phyloP scores from a whole-genome alignment of 2,329 filamentous ascomycete species.

The Exophiala sp. region DNA sequence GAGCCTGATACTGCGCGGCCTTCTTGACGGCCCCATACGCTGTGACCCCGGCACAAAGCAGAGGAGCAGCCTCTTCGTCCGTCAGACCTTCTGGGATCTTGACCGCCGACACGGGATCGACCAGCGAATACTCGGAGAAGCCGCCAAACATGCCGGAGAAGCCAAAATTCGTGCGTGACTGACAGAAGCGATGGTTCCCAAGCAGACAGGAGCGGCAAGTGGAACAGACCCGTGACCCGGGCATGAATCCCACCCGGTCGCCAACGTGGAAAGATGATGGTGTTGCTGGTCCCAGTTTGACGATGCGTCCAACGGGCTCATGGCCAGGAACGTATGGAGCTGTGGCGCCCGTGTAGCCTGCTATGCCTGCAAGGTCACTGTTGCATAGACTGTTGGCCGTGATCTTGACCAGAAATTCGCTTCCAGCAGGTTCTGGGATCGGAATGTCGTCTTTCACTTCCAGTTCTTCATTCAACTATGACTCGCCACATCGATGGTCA shows the following conservation, averaged over 20 bases:
- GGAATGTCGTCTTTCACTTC: no score
- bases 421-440: no score
- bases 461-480: no score
- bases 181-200: neutral
- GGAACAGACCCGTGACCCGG: neutral
- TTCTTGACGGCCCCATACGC: neutral
- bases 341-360: neutral
- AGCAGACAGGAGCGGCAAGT: neutral
- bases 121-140: neutral
- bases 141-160: neutral
- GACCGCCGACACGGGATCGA: neutral
- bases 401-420: neutral
- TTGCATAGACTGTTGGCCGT: neutral
- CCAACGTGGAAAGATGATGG: neutral
- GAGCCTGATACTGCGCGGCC: neutral
- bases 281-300: neutral
- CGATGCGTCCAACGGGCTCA: neutral
- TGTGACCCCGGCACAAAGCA: neutral
- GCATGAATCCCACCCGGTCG: constrained; percentile 3
- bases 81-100: neutral
- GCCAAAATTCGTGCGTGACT: neutral
- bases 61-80: neutral
- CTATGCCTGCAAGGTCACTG: neutral
- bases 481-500: no score
- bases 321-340: neutral